Evolutionary conservation across 164 flowering plant species (phyloP).

Genomic region (Piper longum): DNA sequence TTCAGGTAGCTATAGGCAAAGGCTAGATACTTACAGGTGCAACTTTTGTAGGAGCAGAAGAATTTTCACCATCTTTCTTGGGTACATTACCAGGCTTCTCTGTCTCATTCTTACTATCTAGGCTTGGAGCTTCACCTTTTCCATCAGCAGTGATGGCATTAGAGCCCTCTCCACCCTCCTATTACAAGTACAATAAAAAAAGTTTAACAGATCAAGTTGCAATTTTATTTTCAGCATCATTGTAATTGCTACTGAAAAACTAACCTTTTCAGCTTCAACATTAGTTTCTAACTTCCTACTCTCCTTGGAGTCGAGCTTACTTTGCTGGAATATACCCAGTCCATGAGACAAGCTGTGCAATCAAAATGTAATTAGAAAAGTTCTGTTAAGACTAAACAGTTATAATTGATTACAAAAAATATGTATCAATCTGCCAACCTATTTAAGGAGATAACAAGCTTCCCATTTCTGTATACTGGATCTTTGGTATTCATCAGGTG

Average conservation of each 20-base stretch:
- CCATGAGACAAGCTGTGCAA: constrained; percentile 78
- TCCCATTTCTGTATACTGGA: constrained; percentile 79
- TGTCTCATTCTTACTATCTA: constrained; percentile 37
- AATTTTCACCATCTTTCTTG: constrained; percentile 41
- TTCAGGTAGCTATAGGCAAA: neutral
- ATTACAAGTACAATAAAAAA: constrained; percentile 1
- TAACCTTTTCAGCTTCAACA: constrained; percentile 43
- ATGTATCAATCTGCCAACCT: constrained; percentile 26
- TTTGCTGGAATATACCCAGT: constrained; percentile 62
- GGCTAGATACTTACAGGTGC: constrained; percentile 19
- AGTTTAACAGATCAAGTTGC: neutral
- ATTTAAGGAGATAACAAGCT: constrained; percentile 67
- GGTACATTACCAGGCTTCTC: constrained; percentile 26
- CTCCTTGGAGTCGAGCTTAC: constrained; percentile 30
- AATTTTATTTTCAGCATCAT: neutral
- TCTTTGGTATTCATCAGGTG: constrained; percentile 79
- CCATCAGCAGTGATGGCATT: constrained; percentile 22
- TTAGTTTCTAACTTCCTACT: constrained; percentile 35
- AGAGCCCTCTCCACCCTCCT: constrained; percentile 24
- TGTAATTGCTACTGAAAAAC: neutral
- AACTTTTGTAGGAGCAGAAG: constrained; percentile 31
- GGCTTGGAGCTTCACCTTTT: constrained; percentile 23
- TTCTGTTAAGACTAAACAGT: neutral
- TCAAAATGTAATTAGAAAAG: constrained; percentile 1
- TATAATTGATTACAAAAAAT: neutral